Evolutionary conservation across 345 rosid genomes (phyloP), one percentile per base, ranked within the genome.

Genomic region (Erysimum cheiranthoides): DNA sequence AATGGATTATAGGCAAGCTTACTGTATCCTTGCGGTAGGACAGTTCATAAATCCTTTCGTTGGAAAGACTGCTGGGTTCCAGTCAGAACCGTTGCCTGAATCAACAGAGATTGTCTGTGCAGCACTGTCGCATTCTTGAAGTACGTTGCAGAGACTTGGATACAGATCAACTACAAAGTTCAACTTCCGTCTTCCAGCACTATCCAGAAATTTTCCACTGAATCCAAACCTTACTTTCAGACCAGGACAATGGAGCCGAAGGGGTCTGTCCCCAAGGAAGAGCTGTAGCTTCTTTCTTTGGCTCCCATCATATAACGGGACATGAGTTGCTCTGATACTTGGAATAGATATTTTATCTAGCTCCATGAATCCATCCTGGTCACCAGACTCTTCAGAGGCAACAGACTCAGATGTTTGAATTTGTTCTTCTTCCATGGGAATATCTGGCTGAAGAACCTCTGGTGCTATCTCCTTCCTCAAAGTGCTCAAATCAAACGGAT

Each of bases 11-110:
- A 60, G 14, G 51, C 27, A 14, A 71, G 83, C 96, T 85, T 90
- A 95, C 99, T 87, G 80, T 79, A 95, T 72, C 78, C 97, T 90
- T 35, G 83, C 79, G 10, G 82, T 92, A 1, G 91, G 93, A 67
- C 21, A 53, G 68, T 76, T 80, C 71, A 36, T 6, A 49, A 34
- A 81, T 53, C 80, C 85, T 3, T 42, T 40, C 71, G 67, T 72
- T 59, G 84, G 83, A 17, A 5, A 61, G 74, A 92, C 81, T 7
- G 75, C 84, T 30, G 68, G 73, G 74, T 85, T 85, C 99, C 99
- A 95, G 8, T 84, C 84, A 67, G 97, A 94, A 76, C 52, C 50
- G 66, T 86, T 82, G 54, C 88, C 88, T 43, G 85, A 88, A 11
- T 89, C 97, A 32, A 42, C 61, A 35, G 18, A 78, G 34, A 81